Evolutionary conservation across 2,329 filamentous ascomycete species (phyloP).

Genomic region (Raffaelea deltoideospora): DNA sequence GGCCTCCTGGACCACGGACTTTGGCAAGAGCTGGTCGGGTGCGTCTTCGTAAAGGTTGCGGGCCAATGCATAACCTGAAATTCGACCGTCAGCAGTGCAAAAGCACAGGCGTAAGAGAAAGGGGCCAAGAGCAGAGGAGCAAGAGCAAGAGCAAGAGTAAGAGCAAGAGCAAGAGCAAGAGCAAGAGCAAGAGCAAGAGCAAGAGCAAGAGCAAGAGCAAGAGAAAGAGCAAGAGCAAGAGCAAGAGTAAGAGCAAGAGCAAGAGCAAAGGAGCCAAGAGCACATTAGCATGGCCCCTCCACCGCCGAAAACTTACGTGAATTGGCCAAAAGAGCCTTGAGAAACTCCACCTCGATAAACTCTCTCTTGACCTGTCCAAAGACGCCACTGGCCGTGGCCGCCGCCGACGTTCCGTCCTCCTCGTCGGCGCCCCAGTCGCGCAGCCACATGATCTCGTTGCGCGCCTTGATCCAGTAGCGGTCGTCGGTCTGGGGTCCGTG

Average conservation of each 20-base stretch:
- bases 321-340: constrained; percentile 50
- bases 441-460: constrained; percentile 57
- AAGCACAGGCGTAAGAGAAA: no score
- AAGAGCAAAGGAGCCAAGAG: not conserved
- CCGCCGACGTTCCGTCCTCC: constrained; percentile 10
- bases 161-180: no score
- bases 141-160: no score
- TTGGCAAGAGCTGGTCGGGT: constrained; percentile 30
- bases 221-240: no score
- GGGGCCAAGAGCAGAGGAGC: not conserved
- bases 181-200: no score
- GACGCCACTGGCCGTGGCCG: constrained; percentile 26
- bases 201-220: no score
- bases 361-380: constrained; percentile 44
- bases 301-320: constrained; percentile 37
- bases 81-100: not conserved
- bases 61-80: constrained; percentile 45
- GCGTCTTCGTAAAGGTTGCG: constrained; percentile 44
- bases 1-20: constrained; percentile 38
- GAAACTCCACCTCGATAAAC: constrained; percentile 53
- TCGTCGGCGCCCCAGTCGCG: constrained; percentile 51
- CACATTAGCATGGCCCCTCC: no score
- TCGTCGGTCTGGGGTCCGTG: constrained; percentile 44
- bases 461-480: constrained; percentile 43
- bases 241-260: no score